A percentile compares a stretch with the other conserved stretches of the same genome.
Evolutionary conservation across 2,329 filamentous ascomycete species (phyloP).

Genomic region (Celoporthe dispersa): DNA sequence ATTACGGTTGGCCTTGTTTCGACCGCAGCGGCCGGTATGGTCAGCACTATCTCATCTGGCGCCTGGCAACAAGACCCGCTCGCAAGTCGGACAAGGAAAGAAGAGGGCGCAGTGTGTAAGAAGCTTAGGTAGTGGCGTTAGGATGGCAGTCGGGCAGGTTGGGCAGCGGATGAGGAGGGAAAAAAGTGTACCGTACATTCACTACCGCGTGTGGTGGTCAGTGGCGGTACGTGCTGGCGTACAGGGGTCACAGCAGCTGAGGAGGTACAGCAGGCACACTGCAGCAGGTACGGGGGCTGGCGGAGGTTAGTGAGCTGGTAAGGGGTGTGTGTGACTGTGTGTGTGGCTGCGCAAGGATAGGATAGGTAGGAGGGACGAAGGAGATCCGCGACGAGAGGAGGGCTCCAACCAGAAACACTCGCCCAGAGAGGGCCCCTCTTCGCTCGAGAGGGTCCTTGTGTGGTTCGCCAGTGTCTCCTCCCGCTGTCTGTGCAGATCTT

Average conservation of each 20-base stretch:
- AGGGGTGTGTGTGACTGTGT: neutral
- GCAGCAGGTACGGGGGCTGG: too few species aligned
- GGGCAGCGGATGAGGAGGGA: neutral
- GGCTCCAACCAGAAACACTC: neutral
- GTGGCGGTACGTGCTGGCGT: neutral
- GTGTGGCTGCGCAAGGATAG: neutral
- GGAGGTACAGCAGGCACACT: neutral
- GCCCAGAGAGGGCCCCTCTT: neutral
- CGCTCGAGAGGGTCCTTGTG: neutral
- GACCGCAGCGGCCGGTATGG: constrained; percentile 13
- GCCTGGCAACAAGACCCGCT: neutral
- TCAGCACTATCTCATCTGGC: constrained; percentile 11
- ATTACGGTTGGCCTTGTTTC: constrained; percentile 15
- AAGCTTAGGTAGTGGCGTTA: neutral
- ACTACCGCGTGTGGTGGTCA: too few species aligned
- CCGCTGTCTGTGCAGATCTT: neutral
- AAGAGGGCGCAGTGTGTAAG: neutral
- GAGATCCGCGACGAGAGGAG: neutral
- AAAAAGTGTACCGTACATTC: neutral
- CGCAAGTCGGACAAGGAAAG: neutral
- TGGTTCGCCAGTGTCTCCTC: constrained; percentile 1
- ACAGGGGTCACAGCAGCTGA: neutral
- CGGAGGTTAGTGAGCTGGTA: neutral
- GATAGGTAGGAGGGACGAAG: neutral
- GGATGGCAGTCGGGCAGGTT: neutral